Evolutionary conservation across 2,329 filamentous ascomycete species (phyloP), one percentile per base, ranked within the genome.

Genomic region (Sclerotinia spermophila): DNA sequence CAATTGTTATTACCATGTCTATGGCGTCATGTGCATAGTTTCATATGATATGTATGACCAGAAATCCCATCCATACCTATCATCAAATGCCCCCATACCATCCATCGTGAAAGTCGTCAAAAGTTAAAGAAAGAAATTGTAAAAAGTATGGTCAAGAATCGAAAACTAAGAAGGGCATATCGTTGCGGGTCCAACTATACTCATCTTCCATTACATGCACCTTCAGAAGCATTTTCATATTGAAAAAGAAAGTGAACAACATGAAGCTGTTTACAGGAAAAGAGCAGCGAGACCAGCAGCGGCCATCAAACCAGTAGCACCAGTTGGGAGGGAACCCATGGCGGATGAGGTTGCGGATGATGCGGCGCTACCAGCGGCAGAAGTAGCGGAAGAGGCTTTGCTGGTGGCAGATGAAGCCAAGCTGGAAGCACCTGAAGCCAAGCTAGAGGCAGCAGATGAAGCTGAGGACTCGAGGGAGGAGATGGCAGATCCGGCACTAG

Each of bases 231-330:
- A 73, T 71, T 75, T 48, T 62, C 62, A 64, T 68, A 21, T 65
- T 21, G 56, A 65, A 33, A 64, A 33, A 56, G 38, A 45, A 67
- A 60, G 30, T 62, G 44, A 5, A 15, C 33, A 21, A 35, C 40
- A 40, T 64, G 42, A 40, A 64, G 67, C 21, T 67, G 64, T 73
- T 76, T 79, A 79, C 72, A 79, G 71, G 71, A 79, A 68, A 66
- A 78, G 51, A 68, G 75, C 78, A 27, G 76, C 78, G 45, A 79
- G 60, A 74, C 78, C 78, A 55, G 73, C 77, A 58, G 74, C 76
- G 35, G 73, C 78, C 44, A 76, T 72, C 42, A 79, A 70, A 58
- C 77, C 77, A 27, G 74, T 73, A 27, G 75, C 72, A 15, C 74
- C 77, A 35, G 68, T 70, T 58, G 68, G 62, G 24, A 70, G 61